A percentile compares a stretch with the other conserved stretches of the same genome.
Evolutionary conservation across 768 basidiomycete genomes (phyloP).

Genomic region (Amanita muscaria): DNA sequence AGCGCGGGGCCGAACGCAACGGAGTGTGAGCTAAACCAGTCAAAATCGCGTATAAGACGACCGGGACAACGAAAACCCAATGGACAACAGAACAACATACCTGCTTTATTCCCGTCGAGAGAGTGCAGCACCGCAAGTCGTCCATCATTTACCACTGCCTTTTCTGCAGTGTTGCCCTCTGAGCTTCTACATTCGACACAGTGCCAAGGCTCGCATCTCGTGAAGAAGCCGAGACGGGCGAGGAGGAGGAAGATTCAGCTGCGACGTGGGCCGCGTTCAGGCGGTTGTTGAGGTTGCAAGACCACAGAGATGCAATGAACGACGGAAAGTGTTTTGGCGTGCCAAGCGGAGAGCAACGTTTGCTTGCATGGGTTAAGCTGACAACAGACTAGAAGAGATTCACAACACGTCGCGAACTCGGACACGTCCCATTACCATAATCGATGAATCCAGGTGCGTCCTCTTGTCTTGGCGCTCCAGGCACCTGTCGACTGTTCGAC

Average conservation of each 20-base stretch:
- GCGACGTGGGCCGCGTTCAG: slow-evolving; percentile 11
- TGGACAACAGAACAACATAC: slow-evolving; percentile 43
- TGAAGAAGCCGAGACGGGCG: slow-evolving; percentile 22
- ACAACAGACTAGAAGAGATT: neutral
- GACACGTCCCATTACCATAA: too few relatives aligned
- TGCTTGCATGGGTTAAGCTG: slow-evolving; percentile 35
- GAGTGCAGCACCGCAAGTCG: slow-evolving; percentile 86
- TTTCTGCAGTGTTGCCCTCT: slow-evolving; percentile 81
- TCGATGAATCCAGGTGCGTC: too few relatives aligned
- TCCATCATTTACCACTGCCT: slow-evolving; percentile 68
- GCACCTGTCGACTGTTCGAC: too few relatives aligned
- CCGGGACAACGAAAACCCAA: too few relatives aligned
- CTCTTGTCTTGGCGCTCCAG: too few relatives aligned
- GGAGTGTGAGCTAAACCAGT: slow-evolving; percentile 77
- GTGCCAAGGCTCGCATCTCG: slow-evolving; percentile 41
- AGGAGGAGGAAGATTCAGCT: slow-evolving; percentile 20
- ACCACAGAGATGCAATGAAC: slow-evolving; percentile 14
- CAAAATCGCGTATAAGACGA: slow-evolving; percentile 5
- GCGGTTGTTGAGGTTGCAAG: slow-evolving; percentile 13
- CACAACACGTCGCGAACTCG: too few relatives aligned
- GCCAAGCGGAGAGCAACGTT: slow-evolving; percentile 49
- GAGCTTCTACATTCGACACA: slow-evolving; percentile 86
- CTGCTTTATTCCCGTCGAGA: slow-evolving; percentile 95
- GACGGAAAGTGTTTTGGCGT: slow-evolving; percentile 34
- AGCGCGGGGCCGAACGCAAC: slow-evolving; percentile 93